These are phyloP conservation scores for Gossypium aridum DNA, from an alignment of 441 rosid genomes.

Conservation along the genomic window DNA sequence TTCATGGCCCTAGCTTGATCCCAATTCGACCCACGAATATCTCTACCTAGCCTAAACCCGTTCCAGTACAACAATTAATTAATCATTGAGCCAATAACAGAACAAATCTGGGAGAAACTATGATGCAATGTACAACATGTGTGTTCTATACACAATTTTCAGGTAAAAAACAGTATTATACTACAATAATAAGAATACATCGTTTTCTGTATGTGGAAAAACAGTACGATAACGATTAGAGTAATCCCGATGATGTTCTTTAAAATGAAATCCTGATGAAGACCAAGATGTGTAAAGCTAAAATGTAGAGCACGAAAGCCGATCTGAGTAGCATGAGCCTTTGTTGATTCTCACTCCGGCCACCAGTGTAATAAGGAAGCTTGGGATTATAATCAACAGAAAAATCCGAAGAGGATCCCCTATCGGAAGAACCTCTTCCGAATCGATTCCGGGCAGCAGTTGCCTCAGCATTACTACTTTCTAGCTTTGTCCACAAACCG, in stretches of 20 bases:
- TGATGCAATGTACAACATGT: neutral
- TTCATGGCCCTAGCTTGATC: too few relatives aligned
- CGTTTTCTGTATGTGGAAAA: neutral
- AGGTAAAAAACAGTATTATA: neutral
- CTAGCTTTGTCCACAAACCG: slow-evolving; percentile 52
- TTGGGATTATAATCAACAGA: slow-evolving; percentile 35
- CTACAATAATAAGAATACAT: neutral
- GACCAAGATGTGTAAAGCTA: slow-evolving; percentile 63
- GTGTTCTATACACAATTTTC: neutral
- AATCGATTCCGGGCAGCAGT: slow-evolving; percentile 65
- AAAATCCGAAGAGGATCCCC: slow-evolving; percentile 48
- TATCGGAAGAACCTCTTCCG: slow-evolving; percentile 52
- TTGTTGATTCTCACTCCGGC: slow-evolving; percentile 51
- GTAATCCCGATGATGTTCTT: slow-evolving; percentile 16
- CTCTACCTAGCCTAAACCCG: too few relatives aligned
- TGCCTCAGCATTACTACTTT: slow-evolving; percentile 43
- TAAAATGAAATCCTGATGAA: slow-evolving; percentile 88
- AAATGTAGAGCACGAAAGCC: slow-evolving; percentile 76
- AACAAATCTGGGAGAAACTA: too few relatives aligned
- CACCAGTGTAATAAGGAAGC: slow-evolving; percentile 48
- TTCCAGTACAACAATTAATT: neutral
- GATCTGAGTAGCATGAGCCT: slow-evolving; percentile 75
- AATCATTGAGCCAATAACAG: neutral
- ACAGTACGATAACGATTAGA: neutral
- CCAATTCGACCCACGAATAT: too few relatives aligned